A percentile compares a stretch with the other conserved stretches of the same genome.
Evolutionary conservation across 75 land plant genomes (phyloP).

Genomic region (Isoetes taiwanensis): DNA sequence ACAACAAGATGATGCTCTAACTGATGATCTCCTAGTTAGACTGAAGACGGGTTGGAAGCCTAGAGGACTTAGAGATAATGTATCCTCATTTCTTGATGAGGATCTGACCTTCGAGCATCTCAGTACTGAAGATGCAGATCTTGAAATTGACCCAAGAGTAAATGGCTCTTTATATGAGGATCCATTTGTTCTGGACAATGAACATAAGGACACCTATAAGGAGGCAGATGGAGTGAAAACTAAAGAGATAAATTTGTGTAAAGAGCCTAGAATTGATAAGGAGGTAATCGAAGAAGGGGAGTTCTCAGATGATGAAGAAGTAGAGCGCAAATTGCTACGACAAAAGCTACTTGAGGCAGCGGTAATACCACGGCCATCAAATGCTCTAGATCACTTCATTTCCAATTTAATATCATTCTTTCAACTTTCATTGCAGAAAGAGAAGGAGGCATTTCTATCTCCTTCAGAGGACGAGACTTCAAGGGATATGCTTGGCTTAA

Average conservation of each 20-base stretch:
- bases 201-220: not conserved
- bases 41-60: constrained; percentile 28
- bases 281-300: not conserved
- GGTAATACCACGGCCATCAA: not conserved
- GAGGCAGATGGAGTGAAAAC: not conserved
- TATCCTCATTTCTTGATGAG: constrained; percentile 31
- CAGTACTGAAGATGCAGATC: not conserved
- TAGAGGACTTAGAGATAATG: constrained; percentile 16
- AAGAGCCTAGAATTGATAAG: not conserved
- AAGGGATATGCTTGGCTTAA: constrained; percentile 66
- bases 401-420: not conserved
- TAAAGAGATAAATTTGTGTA: not conserved
- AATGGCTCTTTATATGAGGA: not conserved
- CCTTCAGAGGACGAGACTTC: constrained; percentile 66
- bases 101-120: too few relatives aligned
- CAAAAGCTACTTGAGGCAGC: constrained; percentile 2
- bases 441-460: constrained; percentile 27
- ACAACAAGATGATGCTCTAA: constrained; percentile 69
- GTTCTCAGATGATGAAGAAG: constrained; percentile 5
- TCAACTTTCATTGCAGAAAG: too few relatives aligned
- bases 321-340: not conserved
- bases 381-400: not conserved
- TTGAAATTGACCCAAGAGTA: not conserved
- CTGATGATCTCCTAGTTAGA: constrained; percentile 52
- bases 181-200: too few relatives aligned